Evolutionary conservation across 2,329 filamentous ascomycete species (phyloP).

Genomic region (Aureobasidium sp.): DNA sequence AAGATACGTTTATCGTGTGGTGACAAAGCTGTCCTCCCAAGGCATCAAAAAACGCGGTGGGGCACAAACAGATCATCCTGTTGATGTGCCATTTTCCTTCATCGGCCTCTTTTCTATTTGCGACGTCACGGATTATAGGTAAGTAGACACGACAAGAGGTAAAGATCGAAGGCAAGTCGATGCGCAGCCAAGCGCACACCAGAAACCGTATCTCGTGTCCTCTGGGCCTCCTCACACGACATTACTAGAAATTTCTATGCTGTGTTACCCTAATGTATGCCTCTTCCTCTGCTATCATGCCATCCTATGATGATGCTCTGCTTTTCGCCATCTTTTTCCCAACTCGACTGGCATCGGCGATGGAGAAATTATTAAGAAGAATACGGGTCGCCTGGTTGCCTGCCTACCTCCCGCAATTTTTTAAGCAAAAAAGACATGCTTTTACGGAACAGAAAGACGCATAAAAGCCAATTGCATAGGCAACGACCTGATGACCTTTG

Average conservation of each 20-base stretch:
- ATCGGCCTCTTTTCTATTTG: neutral
- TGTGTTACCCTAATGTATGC: neutral
- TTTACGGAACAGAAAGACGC: neutral
- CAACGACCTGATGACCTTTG: neutral
- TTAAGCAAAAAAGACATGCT: neutral
- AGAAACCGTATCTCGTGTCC: neutral
- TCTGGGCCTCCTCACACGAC: neutral
- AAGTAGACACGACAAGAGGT: neutral
- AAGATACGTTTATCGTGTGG: neutral
- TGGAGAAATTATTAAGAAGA: neutral
- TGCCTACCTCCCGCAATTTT: neutral
- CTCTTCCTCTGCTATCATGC: neutral
- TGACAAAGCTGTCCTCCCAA: neutral
- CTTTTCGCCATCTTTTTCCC: neutral
- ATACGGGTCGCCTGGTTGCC: neutral
- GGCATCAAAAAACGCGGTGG: neutral
- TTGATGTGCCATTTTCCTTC: neutral
- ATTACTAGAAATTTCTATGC: neutral
- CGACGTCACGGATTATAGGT: neutral
- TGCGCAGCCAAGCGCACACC: neutral
- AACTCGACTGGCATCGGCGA: neutral
- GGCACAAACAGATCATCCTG: neutral
- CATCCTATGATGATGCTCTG: neutral
- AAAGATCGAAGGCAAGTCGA: neutral
- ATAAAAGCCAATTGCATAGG: neutral